Percentiles rank a stretch among this genome's conserved stretches.
Conservation (phyloP, 257 asterid genomes). For the Anisodus tanguticus region DNA sequence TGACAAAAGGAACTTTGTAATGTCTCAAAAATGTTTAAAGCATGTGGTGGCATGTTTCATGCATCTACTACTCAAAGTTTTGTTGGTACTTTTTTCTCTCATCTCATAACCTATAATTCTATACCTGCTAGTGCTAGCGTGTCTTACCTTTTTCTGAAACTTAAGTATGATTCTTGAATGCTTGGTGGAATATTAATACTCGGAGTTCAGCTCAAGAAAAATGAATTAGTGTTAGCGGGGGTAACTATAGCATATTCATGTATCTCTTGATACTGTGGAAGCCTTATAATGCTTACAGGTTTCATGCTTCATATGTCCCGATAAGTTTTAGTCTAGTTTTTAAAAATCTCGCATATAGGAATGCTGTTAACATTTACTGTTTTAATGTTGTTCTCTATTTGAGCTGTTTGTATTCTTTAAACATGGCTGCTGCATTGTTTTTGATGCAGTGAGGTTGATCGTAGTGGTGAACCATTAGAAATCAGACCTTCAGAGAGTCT, state of each 20-base stretch:
- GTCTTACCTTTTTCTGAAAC: neutral
- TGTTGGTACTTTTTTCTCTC: neutral
- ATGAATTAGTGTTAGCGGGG: neutral
- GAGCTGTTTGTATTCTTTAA: slow-evolving; percentile 15
- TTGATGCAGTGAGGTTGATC: slow-evolving; percentile 56
- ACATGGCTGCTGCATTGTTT: slow-evolving; percentile 22
- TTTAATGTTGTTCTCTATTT: neutral
- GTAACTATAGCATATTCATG: neutral
- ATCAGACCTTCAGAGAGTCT: slow-evolving; percentile 35
- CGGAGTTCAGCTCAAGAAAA: slow-evolving; percentile 7
- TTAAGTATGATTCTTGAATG: neutral
- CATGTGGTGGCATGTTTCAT: slow-evolving; percentile 8
- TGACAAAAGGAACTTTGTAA: neutral
- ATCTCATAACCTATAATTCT: neutral
- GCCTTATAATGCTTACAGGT: neutral
- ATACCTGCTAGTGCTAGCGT: neutral
- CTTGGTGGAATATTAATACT: neutral
- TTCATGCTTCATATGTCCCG: slow-evolving; percentile 20
- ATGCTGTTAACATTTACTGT: neutral
- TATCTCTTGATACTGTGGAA: neutral
- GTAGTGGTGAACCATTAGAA: slow-evolving; percentile 58
- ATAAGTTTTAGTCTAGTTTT: neutral
- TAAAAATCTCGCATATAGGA: neutral
- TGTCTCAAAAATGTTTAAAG: neutral
- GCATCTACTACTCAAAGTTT: neutral